Evolutionary conservation across 306 rosid genomes (phyloP).

Genomic region (Cajanus cajan): DNA sequence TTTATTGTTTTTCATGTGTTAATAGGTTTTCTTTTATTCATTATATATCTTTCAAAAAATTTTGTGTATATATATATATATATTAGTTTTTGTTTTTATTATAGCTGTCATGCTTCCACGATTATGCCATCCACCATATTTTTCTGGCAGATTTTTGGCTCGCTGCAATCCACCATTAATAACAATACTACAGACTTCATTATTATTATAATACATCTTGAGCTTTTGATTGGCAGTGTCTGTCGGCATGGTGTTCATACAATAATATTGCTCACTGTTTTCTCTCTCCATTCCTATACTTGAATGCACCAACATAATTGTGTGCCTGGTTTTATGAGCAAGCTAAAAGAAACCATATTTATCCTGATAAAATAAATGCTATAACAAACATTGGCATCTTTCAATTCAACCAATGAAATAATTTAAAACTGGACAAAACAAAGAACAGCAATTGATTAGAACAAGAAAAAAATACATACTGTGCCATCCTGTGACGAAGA

Average conservation of each 20-base stretch:
- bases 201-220: neutral
- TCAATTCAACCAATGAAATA: neutral
- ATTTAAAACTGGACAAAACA: neutral
- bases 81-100: neutral
- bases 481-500: constrained; percentile 97
- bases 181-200: neutral
- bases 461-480: constrained; percentile 48
- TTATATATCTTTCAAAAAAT: neutral
- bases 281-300: neutral
- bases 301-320: neutral
- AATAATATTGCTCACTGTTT: neutral
- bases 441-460: neutral
- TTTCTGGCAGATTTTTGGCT: neutral
- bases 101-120: neutral
- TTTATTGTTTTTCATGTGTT: neutral
- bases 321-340: neutral
- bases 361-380: constrained; percentile 13
- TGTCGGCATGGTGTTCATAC: neutral
- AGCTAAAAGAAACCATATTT: neutral
- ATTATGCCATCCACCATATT: neutral
- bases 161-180: neutral
- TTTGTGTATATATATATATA: neutral
- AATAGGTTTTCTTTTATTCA: neutral
- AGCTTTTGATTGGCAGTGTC: neutral
- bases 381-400: neutral